Evolutionary conservation across 2,329 filamentous ascomycete genomes (phyloP).

Genomic region (Eutypella sp.): DNA sequence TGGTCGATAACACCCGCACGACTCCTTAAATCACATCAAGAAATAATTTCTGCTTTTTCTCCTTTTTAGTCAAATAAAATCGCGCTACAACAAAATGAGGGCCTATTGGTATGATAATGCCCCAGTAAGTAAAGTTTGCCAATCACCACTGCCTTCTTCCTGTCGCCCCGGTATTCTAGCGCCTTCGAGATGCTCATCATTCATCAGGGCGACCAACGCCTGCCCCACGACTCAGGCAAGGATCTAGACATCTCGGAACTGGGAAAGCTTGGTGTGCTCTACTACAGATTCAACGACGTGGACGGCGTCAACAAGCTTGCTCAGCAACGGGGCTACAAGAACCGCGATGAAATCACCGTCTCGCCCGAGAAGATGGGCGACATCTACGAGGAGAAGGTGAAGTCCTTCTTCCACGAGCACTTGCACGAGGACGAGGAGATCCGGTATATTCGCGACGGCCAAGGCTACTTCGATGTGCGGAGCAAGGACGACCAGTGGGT

Average conservation of each 20-base stretch:
- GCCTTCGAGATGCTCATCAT: background rate
- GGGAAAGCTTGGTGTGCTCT: conserved; percentile 70
- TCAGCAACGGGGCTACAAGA: conserved; percentile 74
- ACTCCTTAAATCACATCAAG: background rate
- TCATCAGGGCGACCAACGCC: conserved; percentile 82
- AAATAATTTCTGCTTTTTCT: too few species aligned
- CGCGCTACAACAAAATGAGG: conserved; percentile 38
- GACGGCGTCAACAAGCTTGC: conserved; percentile 71
- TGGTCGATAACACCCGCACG: too few species aligned
- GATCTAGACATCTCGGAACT: conserved; percentile 62
- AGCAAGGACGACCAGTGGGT: conserved; percentile 83
- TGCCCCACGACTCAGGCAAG: conserved; percentile 80
- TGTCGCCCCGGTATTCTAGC: conserved; percentile 5
- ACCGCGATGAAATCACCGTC: conserved; percentile 89
- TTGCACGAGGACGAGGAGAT: conserved; percentile 99
- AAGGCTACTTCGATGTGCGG: conserved; percentile 90
- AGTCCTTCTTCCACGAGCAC: conserved; percentile 91
- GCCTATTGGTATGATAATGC: conserved; percentile 55
- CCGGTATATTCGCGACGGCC: conserved; percentile 82
- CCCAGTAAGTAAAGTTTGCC: conserved; percentile 36
- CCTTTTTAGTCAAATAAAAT: background rate
- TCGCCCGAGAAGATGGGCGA: conserved; percentile 81
- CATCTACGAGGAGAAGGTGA: conserved; percentile 88
- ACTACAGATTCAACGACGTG: conserved; percentile 63
- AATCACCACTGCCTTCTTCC: too few species aligned